phyloP scores from a whole-genome alignment of 140 eudicot species.

The Bidens hawaiensis region DNA sequence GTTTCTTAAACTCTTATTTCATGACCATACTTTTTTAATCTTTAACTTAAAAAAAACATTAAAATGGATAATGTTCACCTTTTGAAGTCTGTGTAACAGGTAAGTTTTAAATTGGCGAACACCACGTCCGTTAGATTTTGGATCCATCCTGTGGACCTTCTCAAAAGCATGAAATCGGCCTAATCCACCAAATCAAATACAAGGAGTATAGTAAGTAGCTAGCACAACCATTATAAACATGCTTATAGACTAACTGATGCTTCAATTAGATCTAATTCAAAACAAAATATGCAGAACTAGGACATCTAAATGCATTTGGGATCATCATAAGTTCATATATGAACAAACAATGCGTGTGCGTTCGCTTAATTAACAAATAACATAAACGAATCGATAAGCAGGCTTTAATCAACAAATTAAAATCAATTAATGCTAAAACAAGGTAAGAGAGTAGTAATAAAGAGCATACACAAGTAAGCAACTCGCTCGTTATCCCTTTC shows the following conservation, averaged over 20 bases:
- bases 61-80: constrained; percentile 37
- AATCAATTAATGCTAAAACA: neutral
- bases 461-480: constrained; percentile 78
- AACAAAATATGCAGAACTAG: neutral
- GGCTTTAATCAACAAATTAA: neutral
- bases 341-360: neutral
- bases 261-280: neutral
- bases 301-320: too few species aligned
- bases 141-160: constrained; percentile 93
- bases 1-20: constrained; percentile 5
- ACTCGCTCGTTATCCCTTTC: constrained; percentile 77
- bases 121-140: constrained; percentile 85
- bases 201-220: constrained; percentile 5
- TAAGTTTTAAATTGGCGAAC: constrained; percentile 96
- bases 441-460: neutral
- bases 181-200: constrained; percentile 27
- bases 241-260: neutral
- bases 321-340: too few species aligned
- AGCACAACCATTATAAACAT: constrained; percentile 1
- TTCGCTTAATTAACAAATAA: too few species aligned
- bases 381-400: neutral
- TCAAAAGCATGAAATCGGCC: constrained; percentile 99
- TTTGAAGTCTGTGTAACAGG: constrained; percentile 72
- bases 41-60: constrained; percentile 11
- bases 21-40: neutral